Evolutionary conservation across 2,329 filamentous ascomycete species (phyloP), one percentile per base, ranked within the genome.

Genomic region (Diaporthe velutina): DNA sequence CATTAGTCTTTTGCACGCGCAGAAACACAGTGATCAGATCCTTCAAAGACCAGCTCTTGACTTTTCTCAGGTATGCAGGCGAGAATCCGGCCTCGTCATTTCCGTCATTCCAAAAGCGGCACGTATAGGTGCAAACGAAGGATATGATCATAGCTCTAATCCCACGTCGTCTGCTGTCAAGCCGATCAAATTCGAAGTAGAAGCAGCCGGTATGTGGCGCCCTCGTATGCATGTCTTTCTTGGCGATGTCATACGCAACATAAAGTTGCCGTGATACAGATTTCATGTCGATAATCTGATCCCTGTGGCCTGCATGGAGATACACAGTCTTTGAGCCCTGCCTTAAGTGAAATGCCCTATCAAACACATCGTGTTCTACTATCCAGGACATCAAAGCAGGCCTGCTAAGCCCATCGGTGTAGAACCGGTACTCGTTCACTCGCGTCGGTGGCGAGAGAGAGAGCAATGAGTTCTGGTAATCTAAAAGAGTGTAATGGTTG

Each of bases 121-220:
- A 52, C 17, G 4, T 22, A 4, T 8, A n/a, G 15, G 33, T 25
- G 10, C n/a, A 38, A 0, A 68, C 0, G 30, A 52, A 68, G 30
- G 48, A 68, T 9, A 13, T 7, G 45, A 68, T 68, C 64, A 68
- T 68, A 6, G 45, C 64, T 40, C 22, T 68, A 17, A 68, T 68
- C 30, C 48, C 17, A 19, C 33, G 5, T 1, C 48, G 13, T 28
- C 45, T 52, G 19, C 10, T 52, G n/a, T 68, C 64, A 13, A 28
- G 45, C 3, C 17, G 30, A 6, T 68, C 64, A 9, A 68, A 68
- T 7, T 54, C 64, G 30, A 68, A 68, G 33, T 68, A 68, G 30
- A 68, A 68, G 12, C 25, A 25, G 64, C 64, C 64, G 10, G 1
- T 15, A 2, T 10, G 4, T 17, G 57, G 57, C 25, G 15, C 4